Base-by-base conservation (phyloP, 1,284 basidiomycete genomes). In the Fomitopsis palustris region DNA sequence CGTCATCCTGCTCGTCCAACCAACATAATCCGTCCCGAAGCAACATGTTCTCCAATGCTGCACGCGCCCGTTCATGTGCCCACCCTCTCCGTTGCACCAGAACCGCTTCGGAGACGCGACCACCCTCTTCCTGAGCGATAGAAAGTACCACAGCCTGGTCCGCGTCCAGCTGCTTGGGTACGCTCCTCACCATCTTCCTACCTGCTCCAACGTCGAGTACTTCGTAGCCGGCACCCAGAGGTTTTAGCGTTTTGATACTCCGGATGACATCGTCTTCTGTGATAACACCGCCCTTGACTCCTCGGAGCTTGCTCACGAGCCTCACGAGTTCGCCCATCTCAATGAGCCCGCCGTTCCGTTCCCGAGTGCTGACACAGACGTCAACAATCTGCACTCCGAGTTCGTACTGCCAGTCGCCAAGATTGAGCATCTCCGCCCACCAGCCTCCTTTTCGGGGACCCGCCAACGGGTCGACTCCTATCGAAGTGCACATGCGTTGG, bases 331-430 rank as follows among this genome's bases (percentile, higher is more conserved):
- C 95, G 12, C 82, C 79, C 81, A 98, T 86, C 65, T 91, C 90
- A 57, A 99, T 95, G 55, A 98, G 77, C 0, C 97, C 96, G 0
- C 97, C 96, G 65, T 98, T 98, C 45, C 87, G 77, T 59, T 90
- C 87, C 45, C 96, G 79, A 9, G 93, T 96, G 70, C 86, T 90
- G 33, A 98, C 88, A 69, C 96, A 98, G 17, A 99, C 86, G 71
- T 99, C 96, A 53, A 99, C 95, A 63, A 99, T 91, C 78, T 99
- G 96, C 27, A 98, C 93, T 2, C 94, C 94, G 1, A 99, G 84
- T 69, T 97, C 96, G 72, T 94, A 93, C 68, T 95, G 91, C 93
- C 94, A 99, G 72, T 99, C 97, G 7, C 93, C 87, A 54, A 92
- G 73, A 0, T 93, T 93, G 17, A 98, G 81, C 68, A 94, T 77